Conservation (phyloP, 371 early-diverging fungal species). For the Mucor saturninus region DNA sequence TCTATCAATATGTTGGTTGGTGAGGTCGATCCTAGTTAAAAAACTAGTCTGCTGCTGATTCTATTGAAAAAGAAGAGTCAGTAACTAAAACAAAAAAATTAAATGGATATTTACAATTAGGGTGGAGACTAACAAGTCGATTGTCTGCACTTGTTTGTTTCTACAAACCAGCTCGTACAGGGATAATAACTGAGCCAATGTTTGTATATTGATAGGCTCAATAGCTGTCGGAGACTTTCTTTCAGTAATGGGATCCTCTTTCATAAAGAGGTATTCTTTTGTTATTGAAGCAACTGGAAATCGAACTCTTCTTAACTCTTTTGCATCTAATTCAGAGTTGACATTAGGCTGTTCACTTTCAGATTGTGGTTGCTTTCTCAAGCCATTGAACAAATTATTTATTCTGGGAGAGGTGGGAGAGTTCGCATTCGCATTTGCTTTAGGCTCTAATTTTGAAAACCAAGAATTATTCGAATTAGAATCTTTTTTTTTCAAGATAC, state of each 20-base stretch:
- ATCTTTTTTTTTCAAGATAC: slow-evolving; percentile 14
- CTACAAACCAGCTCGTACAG: slow-evolving; percentile 55
- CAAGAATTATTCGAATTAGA: slow-evolving; percentile 13
- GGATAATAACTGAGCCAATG: slow-evolving; percentile 31
- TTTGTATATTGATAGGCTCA: slow-evolving; percentile 24
- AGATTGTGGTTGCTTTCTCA: slow-evolving; percentile 15
- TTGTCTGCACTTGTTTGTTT: slow-evolving; percentile 59
- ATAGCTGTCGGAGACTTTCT: neutral
- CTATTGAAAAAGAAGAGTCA: slow-evolving; percentile 4
- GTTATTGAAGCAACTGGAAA: slow-evolving; percentile 58
- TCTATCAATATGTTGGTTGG: slow-evolving; percentile 44
- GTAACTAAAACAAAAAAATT: neutral
- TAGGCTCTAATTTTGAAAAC: slow-evolving; percentile 21
- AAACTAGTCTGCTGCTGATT: slow-evolving; percentile 28
- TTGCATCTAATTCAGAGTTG: slow-evolving; percentile 34
- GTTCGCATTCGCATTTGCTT: neutral
- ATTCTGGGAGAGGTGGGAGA: slow-evolving; percentile 3
- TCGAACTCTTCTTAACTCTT: slow-evolving; percentile 57
- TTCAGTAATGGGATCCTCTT: slow-evolving; percentile 17
- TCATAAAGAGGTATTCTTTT: slow-evolving; percentile 52
- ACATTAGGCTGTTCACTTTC: neutral
- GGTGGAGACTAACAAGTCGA: slow-evolving; percentile 50
- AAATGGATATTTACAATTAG: slow-evolving; percentile 40
- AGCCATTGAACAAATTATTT: slow-evolving; percentile 12
- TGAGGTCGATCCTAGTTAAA: slow-evolving; percentile 54